A percentile compares a stretch with the other conserved stretches of the same genome.
Evolutionary conservation across 345 rosid species (phyloP).

Genomic region (Passiflora organensis): DNA sequence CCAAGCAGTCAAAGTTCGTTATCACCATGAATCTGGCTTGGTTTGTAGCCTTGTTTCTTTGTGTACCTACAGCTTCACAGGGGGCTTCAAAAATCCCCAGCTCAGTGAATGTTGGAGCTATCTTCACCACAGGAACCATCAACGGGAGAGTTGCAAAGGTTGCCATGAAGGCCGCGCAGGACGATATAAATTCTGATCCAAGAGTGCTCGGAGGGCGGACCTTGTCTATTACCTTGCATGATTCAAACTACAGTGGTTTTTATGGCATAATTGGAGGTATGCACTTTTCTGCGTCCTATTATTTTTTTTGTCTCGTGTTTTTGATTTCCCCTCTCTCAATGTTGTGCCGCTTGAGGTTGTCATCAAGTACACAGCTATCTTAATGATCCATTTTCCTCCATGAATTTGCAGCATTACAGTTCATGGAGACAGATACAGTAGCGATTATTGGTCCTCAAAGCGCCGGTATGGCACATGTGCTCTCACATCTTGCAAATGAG

Average conservation of each 20-base stretch:
- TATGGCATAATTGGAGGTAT: conserved; percentile 35
- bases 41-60: conserved; percentile 36
- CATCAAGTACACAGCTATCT: no score
- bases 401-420: conserved; percentile 47
- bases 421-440: conserved; percentile 83
- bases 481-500: conserved; percentile 77
- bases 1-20: no score
- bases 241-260: conserved; percentile 64
- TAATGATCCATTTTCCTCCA: no score
- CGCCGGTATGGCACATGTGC: conserved; percentile 71
- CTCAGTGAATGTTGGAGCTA: conserved; percentile 59
- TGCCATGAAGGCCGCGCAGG: conserved; percentile 69
- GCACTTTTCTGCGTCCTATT: neutral
- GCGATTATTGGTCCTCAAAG: conserved; percentile 89
- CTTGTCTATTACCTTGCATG: conserved; percentile 40
- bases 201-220: conserved; percentile 54
- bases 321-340: neutral
- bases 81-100: conserved; percentile 34
- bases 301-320: neutral
- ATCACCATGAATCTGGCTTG: neutral
- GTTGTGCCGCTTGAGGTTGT: no score
- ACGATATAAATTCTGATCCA: conserved; percentile 68
- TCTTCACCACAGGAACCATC: conserved; percentile 39
- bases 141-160: conserved; percentile 52
- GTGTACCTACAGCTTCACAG: conserved; percentile 24